Conservation (phyloP, 2,329 filamentous ascomycete genomes). For the Epichloe bromicola region DNA sequence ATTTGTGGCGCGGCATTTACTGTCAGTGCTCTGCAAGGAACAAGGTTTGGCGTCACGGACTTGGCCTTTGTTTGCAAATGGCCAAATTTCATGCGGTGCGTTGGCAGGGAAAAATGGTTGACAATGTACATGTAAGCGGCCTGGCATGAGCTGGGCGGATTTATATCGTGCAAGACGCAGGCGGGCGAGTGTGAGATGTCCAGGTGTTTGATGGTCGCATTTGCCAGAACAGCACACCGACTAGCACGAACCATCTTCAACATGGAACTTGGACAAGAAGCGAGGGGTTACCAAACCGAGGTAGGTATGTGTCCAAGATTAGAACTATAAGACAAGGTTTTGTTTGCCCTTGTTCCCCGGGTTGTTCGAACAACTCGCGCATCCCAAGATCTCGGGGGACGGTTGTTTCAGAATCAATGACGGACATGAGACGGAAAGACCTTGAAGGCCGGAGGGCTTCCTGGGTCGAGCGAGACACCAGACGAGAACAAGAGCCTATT, state of each 20-base stretch:
- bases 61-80: background rate
- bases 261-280: background rate
- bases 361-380: background rate
- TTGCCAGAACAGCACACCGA: background rate
- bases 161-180: background rate
- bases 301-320: too few relatives aligned
- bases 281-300: too few relatives aligned
- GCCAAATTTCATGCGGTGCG: background rate
- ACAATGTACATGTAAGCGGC: background rate
- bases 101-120: background rate
- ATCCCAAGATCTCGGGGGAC: background rate
- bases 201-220: background rate
- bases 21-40: background rate
- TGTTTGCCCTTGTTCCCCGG: too few relatives aligned
- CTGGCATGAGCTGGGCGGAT: background rate
- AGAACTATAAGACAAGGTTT: too few relatives aligned
- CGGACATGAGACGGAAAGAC: background rate
- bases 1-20: background rate
- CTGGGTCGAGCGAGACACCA: background rate
- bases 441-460: background rate
- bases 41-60: background rate
- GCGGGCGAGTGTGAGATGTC: background rate
- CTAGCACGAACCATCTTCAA: background rate
- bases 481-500: background rate
- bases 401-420: background rate